Conservation (phyloP, 805 yeast genomes). For the Candida saitoana region DNA sequence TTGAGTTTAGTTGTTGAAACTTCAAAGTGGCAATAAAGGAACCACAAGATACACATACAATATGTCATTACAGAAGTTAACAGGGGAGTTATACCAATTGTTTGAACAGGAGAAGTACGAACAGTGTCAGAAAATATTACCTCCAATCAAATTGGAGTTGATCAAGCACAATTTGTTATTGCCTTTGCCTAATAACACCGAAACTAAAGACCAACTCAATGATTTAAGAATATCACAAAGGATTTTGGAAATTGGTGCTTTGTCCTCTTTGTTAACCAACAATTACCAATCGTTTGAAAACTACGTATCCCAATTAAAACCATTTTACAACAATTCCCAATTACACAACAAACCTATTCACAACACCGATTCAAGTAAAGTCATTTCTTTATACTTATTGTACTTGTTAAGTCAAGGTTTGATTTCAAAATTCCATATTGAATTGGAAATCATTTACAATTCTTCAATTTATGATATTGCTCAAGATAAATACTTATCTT, state of each 20-base stretch:
- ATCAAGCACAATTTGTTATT: conserved; percentile 74
- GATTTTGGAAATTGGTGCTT: conserved; percentile 84
- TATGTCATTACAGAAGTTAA: conserved; percentile 64
- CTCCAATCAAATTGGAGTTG: conserved; percentile 72
- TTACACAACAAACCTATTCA: conserved; percentile 37
- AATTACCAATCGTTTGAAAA: conserved; percentile 67
- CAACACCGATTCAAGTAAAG: conserved; percentile 47
- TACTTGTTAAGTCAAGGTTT: conserved; percentile 77
- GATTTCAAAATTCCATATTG: conserved; percentile 85
- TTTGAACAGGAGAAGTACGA: conserved; percentile 61
- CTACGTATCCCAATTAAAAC: conserved; percentile 67
- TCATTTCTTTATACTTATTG: conserved; percentile 72
- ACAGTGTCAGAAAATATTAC: conserved; percentile 57
- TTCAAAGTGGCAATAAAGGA: not conserved
- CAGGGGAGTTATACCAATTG: conserved; percentile 62
- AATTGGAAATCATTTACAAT: conserved; percentile 67
- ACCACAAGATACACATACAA: not conserved
- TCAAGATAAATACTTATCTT: conserved; percentile 57
- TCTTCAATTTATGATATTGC: conserved; percentile 58
- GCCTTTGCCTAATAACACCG: conserved; percentile 45
- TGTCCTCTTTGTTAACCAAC: conserved; percentile 63
- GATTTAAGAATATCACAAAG: conserved; percentile 78
- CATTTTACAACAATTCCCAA: conserved; percentile 57
- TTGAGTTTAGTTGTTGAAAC: not conserved
- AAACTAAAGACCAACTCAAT: conserved; percentile 41